These are phyloP conservation scores for Amoebophrya sp. DNA, from an alignment of 169 alveolate genomes.

Conservation along the genomic window DNA sequence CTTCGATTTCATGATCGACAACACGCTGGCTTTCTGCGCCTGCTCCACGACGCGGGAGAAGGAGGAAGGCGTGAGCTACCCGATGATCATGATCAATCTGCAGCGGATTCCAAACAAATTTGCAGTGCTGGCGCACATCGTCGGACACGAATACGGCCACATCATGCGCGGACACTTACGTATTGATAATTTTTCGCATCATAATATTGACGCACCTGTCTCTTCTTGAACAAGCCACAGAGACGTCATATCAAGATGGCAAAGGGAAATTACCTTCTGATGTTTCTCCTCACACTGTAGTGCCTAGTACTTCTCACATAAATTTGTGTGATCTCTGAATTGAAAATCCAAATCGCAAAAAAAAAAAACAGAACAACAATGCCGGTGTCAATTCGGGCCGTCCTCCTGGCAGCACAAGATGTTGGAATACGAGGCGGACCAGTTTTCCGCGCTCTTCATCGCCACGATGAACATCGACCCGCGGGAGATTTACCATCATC, in stretches of 20 bases:
- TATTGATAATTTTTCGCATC: too few species aligned
- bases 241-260: too few species aligned
- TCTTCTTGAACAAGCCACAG: too few species aligned
- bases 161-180: constrained; percentile 15
- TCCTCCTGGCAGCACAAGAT: constrained; percentile 10
- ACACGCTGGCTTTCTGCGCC: constrained; percentile 7
- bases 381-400: constrained; percentile 2
- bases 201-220: too few species aligned
- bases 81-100: background rate
- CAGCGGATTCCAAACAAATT: constrained; percentile 5
- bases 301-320: too few species aligned
- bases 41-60: background rate
- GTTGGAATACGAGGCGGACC: constrained; percentile 10
- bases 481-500: background rate
- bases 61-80: constrained; percentile 1
- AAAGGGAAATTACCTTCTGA: too few species aligned
- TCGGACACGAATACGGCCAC: constrained; percentile 12
- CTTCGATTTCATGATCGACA: constrained; percentile 21
- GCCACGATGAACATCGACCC: constrained; percentile 13
- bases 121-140: background rate
- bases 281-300: too few species aligned
- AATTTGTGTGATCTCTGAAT: too few species aligned
- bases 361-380: background rate
- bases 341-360: too few species aligned
- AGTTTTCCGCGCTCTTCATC: background rate